Base-by-base conservation (phyloP, 192 early-diverging fungal species). In the Dissophora ornata region DNA sequence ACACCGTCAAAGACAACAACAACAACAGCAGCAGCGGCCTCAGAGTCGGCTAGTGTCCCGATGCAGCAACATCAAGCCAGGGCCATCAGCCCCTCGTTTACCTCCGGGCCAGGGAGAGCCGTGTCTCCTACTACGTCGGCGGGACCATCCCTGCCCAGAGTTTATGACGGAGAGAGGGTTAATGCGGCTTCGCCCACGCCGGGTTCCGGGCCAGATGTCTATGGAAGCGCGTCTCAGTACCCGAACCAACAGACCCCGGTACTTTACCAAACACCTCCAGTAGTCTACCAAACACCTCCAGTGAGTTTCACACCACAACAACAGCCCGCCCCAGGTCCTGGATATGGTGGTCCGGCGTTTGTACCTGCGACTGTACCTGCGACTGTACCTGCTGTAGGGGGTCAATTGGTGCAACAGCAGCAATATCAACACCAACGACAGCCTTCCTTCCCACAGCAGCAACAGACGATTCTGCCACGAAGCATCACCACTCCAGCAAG, bases 361-460 rank as follows among this genome's bases (percentile, higher is more conserved):
- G 44, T n/a, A 45, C 44, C 18, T n/a, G 18, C 15, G 4, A 16
- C 36, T 21, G 26, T 28, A n/a, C n/a, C n/a, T 18, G 25, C 49
- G 11, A 1, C 26, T 51, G 24, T 25, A 9, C 21, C 48, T 8
- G 25, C 8, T 50, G 9, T 16, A 8, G 24, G 6, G 2, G 26
- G 48, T 24, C 21, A 50, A 10, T 18, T 45, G 44, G 18, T 45
- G 4, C 44, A 45, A n/a, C 22, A 64, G 18, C 63, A 55, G 21
- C 63, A 66, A 49, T 50, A 62, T 6, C 62, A 26, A 33, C 62
- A 53, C 15, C 40, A 51, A 10, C 56, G 29, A 30, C 56, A 38
- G n/a, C n/a, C n/a, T n/a, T n/a, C n/a, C n/a, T n/a, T n/a, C 11
- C 34, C 45, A 44, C 46, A 44, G 41, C 67, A 53, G 29, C 18